A percentile compares a stretch with the other conserved stretches of the same genome.
Conservation (phyloP, 140 eudicot species). For the Cichorium intybus region DNA sequence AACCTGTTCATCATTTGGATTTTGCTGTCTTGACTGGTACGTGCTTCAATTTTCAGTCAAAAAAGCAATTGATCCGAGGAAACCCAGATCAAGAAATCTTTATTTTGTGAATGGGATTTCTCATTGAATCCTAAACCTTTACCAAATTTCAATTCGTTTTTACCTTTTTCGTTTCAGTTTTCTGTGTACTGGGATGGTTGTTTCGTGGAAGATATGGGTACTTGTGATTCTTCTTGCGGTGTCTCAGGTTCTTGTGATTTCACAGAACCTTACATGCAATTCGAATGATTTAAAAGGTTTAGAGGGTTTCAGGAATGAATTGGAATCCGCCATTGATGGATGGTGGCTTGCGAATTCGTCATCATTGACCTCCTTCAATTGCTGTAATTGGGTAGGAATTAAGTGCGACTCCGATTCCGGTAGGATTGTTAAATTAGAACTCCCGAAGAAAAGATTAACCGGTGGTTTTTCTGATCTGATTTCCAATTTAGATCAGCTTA, state of each 20-base stretch:
- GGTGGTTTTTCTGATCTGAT: slow-evolving; percentile 44
- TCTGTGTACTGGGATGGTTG: slow-evolving; percentile 10
- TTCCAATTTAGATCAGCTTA: slow-evolving; percentile 50
- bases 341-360: slow-evolving; percentile 42
- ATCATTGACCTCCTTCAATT: slow-evolving; percentile 21
- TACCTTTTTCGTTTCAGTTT: background rate
- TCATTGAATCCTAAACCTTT: background rate
- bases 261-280: slow-evolving; percentile 48
- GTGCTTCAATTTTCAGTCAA: slow-evolving; percentile 10
- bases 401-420: slow-evolving; percentile 39
- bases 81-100: slow-evolving; percentile 15
- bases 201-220: slow-evolving; percentile 5
- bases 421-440: slow-evolving; percentile 48
- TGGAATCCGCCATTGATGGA: slow-evolving; percentile 47
- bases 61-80: slow-evolving; percentile 10
- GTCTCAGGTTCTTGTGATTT: slow-evolving; percentile 17
- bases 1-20: slow-evolving; percentile 4
- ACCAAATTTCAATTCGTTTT: background rate
- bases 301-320: slow-evolving; percentile 14
- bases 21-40: slow-evolving; percentile 11
- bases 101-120: slow-evolving; percentile 8
- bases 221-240: slow-evolving; percentile 15
- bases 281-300: slow-evolving; percentile 39
- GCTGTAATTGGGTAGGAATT: slow-evolving; percentile 62
- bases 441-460: slow-evolving; percentile 27